A percentile compares a stretch with the other conserved stretches of the same genome.
Conservation (phyloP, 352 stramenopile genomes). For the Pythium myriotylum region DNA sequence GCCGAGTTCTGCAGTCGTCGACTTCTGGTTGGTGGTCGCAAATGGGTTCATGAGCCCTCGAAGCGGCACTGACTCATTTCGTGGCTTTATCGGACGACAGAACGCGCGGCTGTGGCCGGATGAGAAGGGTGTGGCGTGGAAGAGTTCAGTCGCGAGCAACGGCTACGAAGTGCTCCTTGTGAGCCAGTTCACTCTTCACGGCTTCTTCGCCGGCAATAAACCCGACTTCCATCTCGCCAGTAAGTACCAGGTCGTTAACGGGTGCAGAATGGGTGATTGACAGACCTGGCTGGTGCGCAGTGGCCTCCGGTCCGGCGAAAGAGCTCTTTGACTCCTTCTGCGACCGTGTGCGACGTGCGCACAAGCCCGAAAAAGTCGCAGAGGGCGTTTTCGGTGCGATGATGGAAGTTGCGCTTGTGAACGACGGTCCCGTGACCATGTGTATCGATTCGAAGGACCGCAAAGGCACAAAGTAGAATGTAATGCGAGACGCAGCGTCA, state of each 20-base stretch:
- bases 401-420: constrained; percentile 88
- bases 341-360: constrained; percentile 55
- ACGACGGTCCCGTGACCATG: constrained; percentile 85
- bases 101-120: constrained; percentile 83
- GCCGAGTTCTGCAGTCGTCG: constrained; percentile 82
- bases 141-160: constrained; percentile 62
- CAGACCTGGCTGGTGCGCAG: constrained; percentile 31
- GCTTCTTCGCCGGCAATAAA: constrained; percentile 84
- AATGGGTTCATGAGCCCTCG: not conserved
- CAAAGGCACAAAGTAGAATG: constrained; percentile 44
- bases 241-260: constrained; percentile 30
- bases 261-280: not conserved
- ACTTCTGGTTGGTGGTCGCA: constrained; percentile 41
- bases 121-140: constrained; percentile 55
- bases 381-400: constrained; percentile 83
- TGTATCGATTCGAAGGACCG: constrained; percentile 82
- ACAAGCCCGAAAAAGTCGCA: constrained; percentile 68
- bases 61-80: not conserved
- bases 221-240: constrained; percentile 86
- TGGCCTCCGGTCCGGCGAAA: constrained; percentile 67
- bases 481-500: no score
- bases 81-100: constrained; percentile 27
- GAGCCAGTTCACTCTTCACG: constrained; percentile 87
- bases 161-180: constrained; percentile 83
- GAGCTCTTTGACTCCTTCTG: constrained; percentile 80